Evolutionary conservation across 2,329 filamentous ascomycete genomes (phyloP), one percentile per base, ranked within the genome.

Genomic region (Talaromyces rugulosus): DNA sequence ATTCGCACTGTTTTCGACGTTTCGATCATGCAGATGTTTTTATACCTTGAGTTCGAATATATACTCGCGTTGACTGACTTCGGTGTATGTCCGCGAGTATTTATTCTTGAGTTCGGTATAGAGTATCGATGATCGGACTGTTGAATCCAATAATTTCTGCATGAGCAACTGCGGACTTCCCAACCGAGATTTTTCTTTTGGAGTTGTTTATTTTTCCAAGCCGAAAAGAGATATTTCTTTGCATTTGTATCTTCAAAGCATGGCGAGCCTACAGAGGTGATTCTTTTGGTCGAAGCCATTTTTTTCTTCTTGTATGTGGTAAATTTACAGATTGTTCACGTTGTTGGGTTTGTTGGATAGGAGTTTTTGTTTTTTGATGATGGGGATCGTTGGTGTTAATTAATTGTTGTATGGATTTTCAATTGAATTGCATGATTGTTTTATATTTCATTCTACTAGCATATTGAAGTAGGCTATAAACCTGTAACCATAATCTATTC

Each of bases 11-110:
- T 4, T 27, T 27, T 47, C 16, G 18, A 27, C 18, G 4, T 23
- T 27, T 12, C 12, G 44, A 47, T 47, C 11, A 27, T 47, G 7
- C 14, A 47, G 12, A 8, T 47, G 44, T 36, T 56, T 34, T 27
- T 27, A 31, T 30, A 50, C 50, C 51, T 61, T 55, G 30, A 56
- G 36, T 51, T 58, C 58, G 52, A 52, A 36, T 63, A 18, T 12
- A 9, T 55, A 9, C 61, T 56, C 40, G 51, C 55, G 63, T 64
- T 55, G 63, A 64, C 63, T 64, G 56, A 58, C 56, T 58, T 36
- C 51, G 58, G 34, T 56, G 16, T 47, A 60, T 44, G 53, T 57
- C 59, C 53, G 33, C 34, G 18, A 56, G 4, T 11, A 12, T 12
- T 23, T 12, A 50, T 58, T 50, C 56, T 50, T 58, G 56, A 58